Evolutionary conservation across 164 flowering plant genomes (phyloP), one percentile per base, ranked within the genome.

Genomic region (Vitis rotundifolia): DNA sequence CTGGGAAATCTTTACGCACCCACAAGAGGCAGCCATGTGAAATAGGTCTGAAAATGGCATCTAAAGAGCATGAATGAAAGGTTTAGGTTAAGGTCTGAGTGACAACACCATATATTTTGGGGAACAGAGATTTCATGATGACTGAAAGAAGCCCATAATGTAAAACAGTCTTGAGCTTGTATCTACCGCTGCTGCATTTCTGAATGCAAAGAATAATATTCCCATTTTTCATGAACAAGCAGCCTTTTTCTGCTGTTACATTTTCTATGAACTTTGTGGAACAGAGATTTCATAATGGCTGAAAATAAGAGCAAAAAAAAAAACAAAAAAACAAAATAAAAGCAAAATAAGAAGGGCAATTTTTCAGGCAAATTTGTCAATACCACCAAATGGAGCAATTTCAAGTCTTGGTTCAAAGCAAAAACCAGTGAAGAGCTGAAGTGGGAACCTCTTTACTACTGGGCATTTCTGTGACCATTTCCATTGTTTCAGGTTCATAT

Each of bases 381-480:
- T 59, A 64, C 52, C 64, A 61, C 67, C 70, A 52, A 55, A 70
- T 53, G 98, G 93, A 10, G 73, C 71, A 61, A 89, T 78, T 69
- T 87, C 97, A 73, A 94, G 91, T 66, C 93, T 85, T 1, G 98
- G 97, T 72, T 92, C 96, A 59, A 94, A 92, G 81, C 92, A 92
- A 78, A 94, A 94, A 26, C 98, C 96, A 37, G 93, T 83, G 72
- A 95, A 95, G 71, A 94, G 95, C 82, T 94, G 97, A 65, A 92
- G 90, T 0, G 93, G 93, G 77, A 91, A 94, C 76, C 87, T 83
- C 79, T 92, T 94, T 9, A 87, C 79, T 26, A 92, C 97, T 0
- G 97, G 98, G 74, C 86, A 88, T 71, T 89, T 92, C 70, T 86
- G 97, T 8, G 98, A 82, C 98, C 98, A 94, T 72, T 77, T 94